Evolutionary conservation across 306 rosid species (phyloP).

Genomic region (Lathyrus aphaca): DNA sequence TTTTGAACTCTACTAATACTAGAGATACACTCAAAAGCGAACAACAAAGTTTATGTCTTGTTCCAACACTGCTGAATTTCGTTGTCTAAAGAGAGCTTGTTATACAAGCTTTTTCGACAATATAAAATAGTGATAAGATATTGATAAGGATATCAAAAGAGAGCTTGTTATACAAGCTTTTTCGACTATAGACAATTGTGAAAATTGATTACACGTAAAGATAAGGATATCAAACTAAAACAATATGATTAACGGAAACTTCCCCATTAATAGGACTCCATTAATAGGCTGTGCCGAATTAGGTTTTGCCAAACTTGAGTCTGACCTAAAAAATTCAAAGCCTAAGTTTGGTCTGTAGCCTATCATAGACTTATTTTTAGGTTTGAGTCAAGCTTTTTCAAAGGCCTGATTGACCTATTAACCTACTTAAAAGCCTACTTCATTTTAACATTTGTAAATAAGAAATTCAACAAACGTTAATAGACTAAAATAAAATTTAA

Average conservation of each 20-base stretch:
- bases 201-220: not conserved
- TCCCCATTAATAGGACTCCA: not conserved
- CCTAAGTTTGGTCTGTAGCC: too few relatives aligned
- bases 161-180: conserved; percentile 8
- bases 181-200: not conserved
- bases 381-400: too few relatives aligned
- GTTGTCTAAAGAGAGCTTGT: conserved; percentile 12
- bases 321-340: too few relatives aligned
- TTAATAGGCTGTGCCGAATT: too few relatives aligned
- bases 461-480: too few relatives aligned
- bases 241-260: not conserved
- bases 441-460: too few relatives aligned
- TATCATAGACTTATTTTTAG: too few relatives aligned
- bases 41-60: conserved; percentile 13
- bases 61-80: conserved; percentile 1
- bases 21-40: conserved; percentile 19
- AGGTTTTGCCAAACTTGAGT: too few relatives aligned
- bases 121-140: not conserved
- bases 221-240: not conserved
- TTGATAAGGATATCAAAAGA: not conserved
- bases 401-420: too few relatives aligned
- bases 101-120: not conserved
- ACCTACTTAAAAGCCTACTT: too few relatives aligned
- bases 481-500: too few relatives aligned
- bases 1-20: conserved; percentile 19